Evolutionary conservation across 805 yeast genomes (phyloP), one percentile per base, ranked within the genome.

Genomic region (Nakazawaea pomicola): DNA sequence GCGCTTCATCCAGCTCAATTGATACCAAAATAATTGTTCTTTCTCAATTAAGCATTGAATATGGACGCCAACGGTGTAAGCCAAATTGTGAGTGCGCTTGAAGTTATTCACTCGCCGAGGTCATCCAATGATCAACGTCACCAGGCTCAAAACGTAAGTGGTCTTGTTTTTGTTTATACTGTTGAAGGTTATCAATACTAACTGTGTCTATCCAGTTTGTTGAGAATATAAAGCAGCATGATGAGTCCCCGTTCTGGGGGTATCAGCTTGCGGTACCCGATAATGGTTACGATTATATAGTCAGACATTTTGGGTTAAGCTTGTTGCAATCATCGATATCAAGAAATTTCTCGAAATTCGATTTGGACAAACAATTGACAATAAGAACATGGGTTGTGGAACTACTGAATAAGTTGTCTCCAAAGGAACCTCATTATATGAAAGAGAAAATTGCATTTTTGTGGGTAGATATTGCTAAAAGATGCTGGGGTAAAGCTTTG

Each of bases 181-280:
- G 11, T 27, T 18, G 18, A 16, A 29, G 6, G 9, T n/a, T 24
- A 5, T 20, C 6, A 27, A 12, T 28, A 28, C 30, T 28, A 28
- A 28, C 30, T 11, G 12, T 16, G 10, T n/a, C 16, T 6, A 12
- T 33, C 7, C 52, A 60, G 57, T 86, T 87, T 49, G 67, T 93
- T 24, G 96, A 89, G 51, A 67, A 77, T 9, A 76, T 91, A 19
- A 90, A 87, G 55, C 63, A 69, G 33, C 80, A 83, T 46, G 84
- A 81, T 8, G 95, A 90, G 56, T 81, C 95, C 16, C 97, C 99
- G 0, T 76, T 67, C 46, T 88, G 95, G 90, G 97, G 97, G 3
- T 91, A 82, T 61, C 88, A 84, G 57, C 70, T 93, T 44, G 88
- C 95, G 1, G 56, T 76, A 19, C 76, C 76, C 1, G 75, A 78